Evolutionary conservation across 106 monocot genomes (phyloP), one percentile per base, ranked within the genome.

Genomic region (Allium sativum): DNA sequence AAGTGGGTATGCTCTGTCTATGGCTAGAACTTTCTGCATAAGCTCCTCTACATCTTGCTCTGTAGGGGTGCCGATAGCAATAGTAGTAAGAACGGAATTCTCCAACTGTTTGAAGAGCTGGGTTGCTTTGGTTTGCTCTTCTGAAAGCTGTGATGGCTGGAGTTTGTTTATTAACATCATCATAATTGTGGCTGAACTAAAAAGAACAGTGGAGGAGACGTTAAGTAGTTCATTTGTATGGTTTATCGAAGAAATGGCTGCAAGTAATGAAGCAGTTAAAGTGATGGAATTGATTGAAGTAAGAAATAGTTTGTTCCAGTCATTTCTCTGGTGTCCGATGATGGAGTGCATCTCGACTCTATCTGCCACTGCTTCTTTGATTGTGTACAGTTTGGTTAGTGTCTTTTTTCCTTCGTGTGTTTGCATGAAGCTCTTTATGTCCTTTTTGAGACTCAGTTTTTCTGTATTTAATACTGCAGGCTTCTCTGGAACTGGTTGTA

Each of bases 81-180:
- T 60, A 14, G 20, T 52, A 6, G 73, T 52, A 10, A 40, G 73
- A 18, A 93, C 74, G 9, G 74, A 71, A 60, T 60, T 78, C 65
- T 80, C 82, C 18, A 93, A 78, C 65, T 80, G 68, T 66, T 56
- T 72, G 79, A 82, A 93, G 68, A 88, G 55, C 10, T 79, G 61
- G 5, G 84, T 52, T 7, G 93, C 85, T 48, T 93, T 88, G 46
- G 85, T 52, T 58, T 88, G 93, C 71, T 93, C 88, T 62, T 88
- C 48, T 12, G 48, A 11, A 12, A 50, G 48, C 48, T 50, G 48
- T 50, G 48, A 50, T 12, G 48, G 48, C 48, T 50, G 48, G 13
- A 50, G 48, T 15, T 50, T 50, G 48, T 50, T 50, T 12, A 50
- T 15, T 50, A 50, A 50, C 1, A 50, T 0, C 48, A 50, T 50